Conservation (phyloP, 1,139 yeast genomes). For the Debaryomyces coudertii region DNA sequence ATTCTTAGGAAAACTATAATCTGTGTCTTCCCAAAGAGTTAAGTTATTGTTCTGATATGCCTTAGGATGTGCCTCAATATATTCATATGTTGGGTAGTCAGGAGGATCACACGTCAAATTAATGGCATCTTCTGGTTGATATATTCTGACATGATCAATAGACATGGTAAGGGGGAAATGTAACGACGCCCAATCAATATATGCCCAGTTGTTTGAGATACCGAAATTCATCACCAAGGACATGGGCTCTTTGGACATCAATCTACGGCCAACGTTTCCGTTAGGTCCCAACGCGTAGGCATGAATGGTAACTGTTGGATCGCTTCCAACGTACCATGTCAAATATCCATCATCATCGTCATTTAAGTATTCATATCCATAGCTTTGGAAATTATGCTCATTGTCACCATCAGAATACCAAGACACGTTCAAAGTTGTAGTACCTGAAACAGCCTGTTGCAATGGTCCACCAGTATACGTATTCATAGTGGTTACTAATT, state of each 20-base stretch:
- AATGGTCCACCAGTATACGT: slow-evolving; percentile 81
- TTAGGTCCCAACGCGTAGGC: slow-evolving; percentile 73
- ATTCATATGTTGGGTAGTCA: slow-evolving; percentile 72
- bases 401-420: slow-evolving; percentile 75
- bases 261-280: slow-evolving; percentile 80
- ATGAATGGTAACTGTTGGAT: slow-evolving; percentile 63
- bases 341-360: slow-evolving; percentile 70
- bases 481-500: slow-evolving; percentile 67
- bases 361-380: slow-evolving; percentile 75
- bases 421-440: slow-evolving; percentile 65
- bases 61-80: slow-evolving; percentile 62
- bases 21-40: slow-evolving; percentile 69
- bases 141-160: slow-evolving; percentile 76
- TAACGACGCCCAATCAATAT: slow-evolving; percentile 75
- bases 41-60: slow-evolving; percentile 66
- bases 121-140: slow-evolving; percentile 62
- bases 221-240: slow-evolving; percentile 77
- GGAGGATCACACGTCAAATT: slow-evolving; percentile 75
- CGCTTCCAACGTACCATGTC: slow-evolving; percentile 79
- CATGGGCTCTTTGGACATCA: slow-evolving; percentile 85
- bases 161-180: slow-evolving; percentile 68
- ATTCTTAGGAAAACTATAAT: slow-evolving; percentile 63
- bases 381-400: slow-evolving; percentile 60
- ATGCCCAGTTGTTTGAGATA: slow-evolving; percentile 79
- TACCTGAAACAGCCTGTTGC: slow-evolving; percentile 83